Percentiles rank a stretch among this genome's conserved stretches.
These are phyloP conservation scores for Colletotrichum abscissum DNA, from an alignment of 2,329 filamentous ascomycete species.

Conservation along the genomic window DNA sequence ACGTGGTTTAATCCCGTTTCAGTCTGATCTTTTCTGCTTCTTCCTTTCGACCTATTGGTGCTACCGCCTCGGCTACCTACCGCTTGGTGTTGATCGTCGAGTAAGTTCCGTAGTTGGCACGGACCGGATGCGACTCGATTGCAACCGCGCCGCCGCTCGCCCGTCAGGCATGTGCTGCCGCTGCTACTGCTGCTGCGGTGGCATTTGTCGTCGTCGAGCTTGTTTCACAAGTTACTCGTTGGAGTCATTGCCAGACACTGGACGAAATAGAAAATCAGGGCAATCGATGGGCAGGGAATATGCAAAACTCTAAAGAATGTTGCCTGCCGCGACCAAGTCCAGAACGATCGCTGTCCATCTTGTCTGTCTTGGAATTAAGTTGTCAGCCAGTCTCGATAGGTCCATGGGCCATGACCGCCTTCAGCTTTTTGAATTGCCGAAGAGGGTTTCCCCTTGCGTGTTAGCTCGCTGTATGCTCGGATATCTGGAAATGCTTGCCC, in stretches of 20 bases:
- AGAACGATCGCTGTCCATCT: background rate
- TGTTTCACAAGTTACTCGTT: slow-evolving; percentile 11
- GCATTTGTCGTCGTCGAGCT: slow-evolving; percentile 4
- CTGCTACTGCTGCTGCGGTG: slow-evolving; percentile 6
- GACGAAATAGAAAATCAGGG: slow-evolving; percentile 4
- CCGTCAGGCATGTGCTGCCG: slow-evolving; percentile 12
- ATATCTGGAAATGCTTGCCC: background rate
- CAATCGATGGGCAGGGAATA: background rate
- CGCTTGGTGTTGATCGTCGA: slow-evolving; percentile 19
- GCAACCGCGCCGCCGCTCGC: slow-evolving; percentile 13
- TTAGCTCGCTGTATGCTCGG: background rate
- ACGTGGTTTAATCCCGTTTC: slow-evolving; percentile 9
- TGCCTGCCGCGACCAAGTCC: background rate
- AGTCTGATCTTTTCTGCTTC: slow-evolving; percentile 19
- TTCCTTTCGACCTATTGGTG: background rate
- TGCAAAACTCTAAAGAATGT: background rate
- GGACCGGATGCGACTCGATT: slow-evolving; percentile 24
- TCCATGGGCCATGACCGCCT: background rate
- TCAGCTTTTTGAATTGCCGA: background rate
- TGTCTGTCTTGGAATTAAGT: background rate
- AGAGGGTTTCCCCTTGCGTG: background rate
- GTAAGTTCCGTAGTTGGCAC: slow-evolving; percentile 25
- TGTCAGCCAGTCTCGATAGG: background rate
- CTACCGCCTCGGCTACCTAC: background rate
- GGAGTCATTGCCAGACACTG: background rate